A percentile compares a stretch with the other conserved stretches of the same genome.
Evolutionary conservation across 495 filamentous ascomycete species (phyloP).

Genomic region (Xylaria curta): DNA sequence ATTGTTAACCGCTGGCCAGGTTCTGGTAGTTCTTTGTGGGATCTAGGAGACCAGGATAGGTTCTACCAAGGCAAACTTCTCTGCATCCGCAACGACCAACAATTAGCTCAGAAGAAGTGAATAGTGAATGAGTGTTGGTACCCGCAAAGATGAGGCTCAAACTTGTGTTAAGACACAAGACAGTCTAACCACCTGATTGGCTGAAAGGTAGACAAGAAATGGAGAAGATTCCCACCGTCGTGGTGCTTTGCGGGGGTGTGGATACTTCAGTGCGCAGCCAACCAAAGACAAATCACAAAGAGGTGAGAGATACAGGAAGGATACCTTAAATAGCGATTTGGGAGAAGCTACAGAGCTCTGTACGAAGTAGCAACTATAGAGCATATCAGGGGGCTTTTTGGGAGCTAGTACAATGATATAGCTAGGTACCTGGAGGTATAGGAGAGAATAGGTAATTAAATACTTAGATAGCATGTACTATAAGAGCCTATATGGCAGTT

Average conservation of each 20-base stretch:
- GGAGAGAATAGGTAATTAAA: too few relatives aligned
- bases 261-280: not conserved
- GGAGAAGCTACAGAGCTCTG: too few relatives aligned
- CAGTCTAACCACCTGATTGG: not conserved
- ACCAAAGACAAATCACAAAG: not conserved
- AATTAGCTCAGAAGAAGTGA: not conserved
- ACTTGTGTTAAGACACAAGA: not conserved
- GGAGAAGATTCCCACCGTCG: slow-evolving; percentile 7
- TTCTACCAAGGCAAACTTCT: not conserved
- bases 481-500: too few relatives aligned
- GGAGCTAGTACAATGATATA: too few relatives aligned
- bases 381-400: too few relatives aligned
- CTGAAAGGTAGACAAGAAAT: slow-evolving; percentile 1
- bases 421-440: too few relatives aligned
- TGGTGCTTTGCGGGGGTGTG: slow-evolving; percentile 17
- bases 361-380: too few relatives aligned
- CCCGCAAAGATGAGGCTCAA: slow-evolving; percentile 1
- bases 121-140: not conserved
- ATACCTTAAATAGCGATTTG: too few relatives aligned
- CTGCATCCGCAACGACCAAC: not conserved
- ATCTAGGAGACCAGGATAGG: not conserved
- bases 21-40: not conserved
- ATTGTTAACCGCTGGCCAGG: not conserved
- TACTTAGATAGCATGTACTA: too few relatives aligned
- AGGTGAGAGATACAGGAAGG: not conserved